Evolutionary conservation across 2,329 filamentous ascomycete genomes (phyloP), one percentile per base, ranked within the genome.

Genomic region (Colletotrichum magnum): DNA sequence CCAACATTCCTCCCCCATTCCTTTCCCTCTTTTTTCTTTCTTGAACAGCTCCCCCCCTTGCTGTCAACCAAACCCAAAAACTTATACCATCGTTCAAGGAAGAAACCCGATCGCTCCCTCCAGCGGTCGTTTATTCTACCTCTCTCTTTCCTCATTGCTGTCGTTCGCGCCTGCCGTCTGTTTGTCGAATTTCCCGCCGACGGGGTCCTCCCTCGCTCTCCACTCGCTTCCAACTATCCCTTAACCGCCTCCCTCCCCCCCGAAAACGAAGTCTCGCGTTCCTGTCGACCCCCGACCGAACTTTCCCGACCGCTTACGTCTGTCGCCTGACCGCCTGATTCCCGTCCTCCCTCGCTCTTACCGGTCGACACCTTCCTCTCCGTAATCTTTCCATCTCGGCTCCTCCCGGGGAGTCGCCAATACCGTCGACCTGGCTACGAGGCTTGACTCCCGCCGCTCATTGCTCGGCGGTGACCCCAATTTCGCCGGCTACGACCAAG

Each of bases 381-480:
- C 64, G 58, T 48, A n/a, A 21, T 50, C 47, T 13, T 60, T 48
- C 21, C 56, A 58, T 60, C 60, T 56, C 70, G 79, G 78, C 80
- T 82, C 80, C 78, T 70, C 21, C 39, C 48, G 48, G 69, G 71
- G 70, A 71, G 71, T 71, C 67, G 56, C 60, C 45, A 72, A 63
- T 21, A 71, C 68, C 64, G 67, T 69, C 71, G 70, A 67, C 76
- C 75, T 83, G 80, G 81, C 80, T 75, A 75, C 77, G 71, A 77
- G 81, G 71, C 75, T 82, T 66, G 81, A 82, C 61, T 82, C 80
- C 70, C 79, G 79, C 73, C 80, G 80, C 73, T 81, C 79, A 61
- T 75, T 83, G 72, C 76, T 83, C 53, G 78, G 80, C 72, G 76
- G 74, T 67, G 80, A 83, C 71, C 77, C 75, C n/a, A 77, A 75